Evolutionary conservation across 2,329 filamentous ascomycete genomes (phyloP), one percentile per base, ranked within the genome.

Genomic region (Rachicladosporium sp.): DNA sequence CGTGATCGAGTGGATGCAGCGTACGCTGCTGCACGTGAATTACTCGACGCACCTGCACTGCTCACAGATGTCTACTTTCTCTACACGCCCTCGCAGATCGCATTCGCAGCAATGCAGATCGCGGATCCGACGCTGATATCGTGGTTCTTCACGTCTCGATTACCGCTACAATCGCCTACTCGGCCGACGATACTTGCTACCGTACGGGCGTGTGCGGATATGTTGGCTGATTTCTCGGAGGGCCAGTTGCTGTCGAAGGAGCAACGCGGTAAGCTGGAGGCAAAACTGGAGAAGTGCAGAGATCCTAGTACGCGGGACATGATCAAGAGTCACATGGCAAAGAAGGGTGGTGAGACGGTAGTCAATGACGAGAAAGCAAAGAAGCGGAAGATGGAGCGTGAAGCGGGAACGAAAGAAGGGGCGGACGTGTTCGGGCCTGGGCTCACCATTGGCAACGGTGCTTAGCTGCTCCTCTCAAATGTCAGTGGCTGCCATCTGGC

Each of bases 51-150:
- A 40, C 82, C 84, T 42, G 83, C 87, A 0, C 67, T 93, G 37
- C 72, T 95, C 45, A 94, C 89, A 19, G 91, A 98, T 53, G 87
- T 77, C n/a, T 96, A 96, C 65, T 95, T 96, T 63, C 81, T 94
- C 61, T 96, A 84, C 64, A 89, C 89, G 0, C 91, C 91, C 0
- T 82, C 84, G 15, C 91, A 98, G 60, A 93, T 96, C 57, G 88
- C 88, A 78, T 72, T 96, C 44, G 80, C 85, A 0, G 78, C 88
- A 0, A 64, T 95, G 21, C 69, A 80, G 10, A 71, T 93, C 37
- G 83, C 80, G 0, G 89, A 96, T 56, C 63, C 68, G 31, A 74
- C 71, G 0, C 63, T 91, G 55, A 58, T 61, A 0, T 41, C 55
- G n/a, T 67, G 68, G 49, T 70, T 66, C 51, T 54, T 71, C 12